These are phyloP conservation scores for Somion occarium DNA, from an alignment of 1,284 basidiomycete genomes.

Conservation along the genomic window DNA sequence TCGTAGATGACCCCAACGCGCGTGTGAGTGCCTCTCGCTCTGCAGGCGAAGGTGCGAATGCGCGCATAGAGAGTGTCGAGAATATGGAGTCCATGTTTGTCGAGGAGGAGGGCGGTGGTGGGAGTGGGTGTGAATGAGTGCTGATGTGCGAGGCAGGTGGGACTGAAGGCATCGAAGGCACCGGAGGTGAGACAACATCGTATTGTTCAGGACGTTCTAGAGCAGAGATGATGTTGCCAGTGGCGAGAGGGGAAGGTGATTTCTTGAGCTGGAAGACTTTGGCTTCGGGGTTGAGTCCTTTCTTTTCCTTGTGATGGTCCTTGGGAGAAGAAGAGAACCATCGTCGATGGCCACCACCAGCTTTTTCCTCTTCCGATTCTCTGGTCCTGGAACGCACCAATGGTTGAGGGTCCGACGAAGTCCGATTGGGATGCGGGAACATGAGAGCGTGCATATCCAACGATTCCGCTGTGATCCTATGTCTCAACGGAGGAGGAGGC, in stretches of 20 bases:
- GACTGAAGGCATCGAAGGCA: background rate
- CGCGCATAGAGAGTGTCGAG: constrained; percentile 46
- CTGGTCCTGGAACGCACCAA: constrained; percentile 11
- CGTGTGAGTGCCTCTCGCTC: constrained; percentile 76
- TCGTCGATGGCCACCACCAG: constrained; percentile 31
- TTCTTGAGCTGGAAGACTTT: constrained; percentile 67
- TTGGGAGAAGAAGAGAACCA: constrained; percentile 42
- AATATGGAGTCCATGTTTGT: constrained; percentile 37
- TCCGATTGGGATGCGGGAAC: constrained; percentile 28
- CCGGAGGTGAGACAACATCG: background rate
- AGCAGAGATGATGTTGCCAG: background rate
- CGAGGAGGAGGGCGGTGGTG: background rate
- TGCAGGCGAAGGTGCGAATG: constrained; percentile 77
- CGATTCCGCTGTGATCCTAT: constrained; percentile 3
- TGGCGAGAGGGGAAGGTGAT: constrained; percentile 14
- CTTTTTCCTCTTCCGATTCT: constrained; percentile 17
- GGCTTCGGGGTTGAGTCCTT: constrained; percentile 78
- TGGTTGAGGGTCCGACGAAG: constrained; percentile 36
- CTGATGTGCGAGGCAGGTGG: background rate
- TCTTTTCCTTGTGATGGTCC: constrained; percentile 41
- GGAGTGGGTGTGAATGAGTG: constrained; percentile 9
- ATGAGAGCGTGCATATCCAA: constrained; percentile 23
- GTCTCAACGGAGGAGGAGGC: constrained; percentile 22
- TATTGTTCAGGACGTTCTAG: background rate
- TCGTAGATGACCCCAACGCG: constrained; percentile 57